phyloP scores from a whole-genome alignment of 1,284 basidiomycete species.

The Trametes polyzona region DNA sequence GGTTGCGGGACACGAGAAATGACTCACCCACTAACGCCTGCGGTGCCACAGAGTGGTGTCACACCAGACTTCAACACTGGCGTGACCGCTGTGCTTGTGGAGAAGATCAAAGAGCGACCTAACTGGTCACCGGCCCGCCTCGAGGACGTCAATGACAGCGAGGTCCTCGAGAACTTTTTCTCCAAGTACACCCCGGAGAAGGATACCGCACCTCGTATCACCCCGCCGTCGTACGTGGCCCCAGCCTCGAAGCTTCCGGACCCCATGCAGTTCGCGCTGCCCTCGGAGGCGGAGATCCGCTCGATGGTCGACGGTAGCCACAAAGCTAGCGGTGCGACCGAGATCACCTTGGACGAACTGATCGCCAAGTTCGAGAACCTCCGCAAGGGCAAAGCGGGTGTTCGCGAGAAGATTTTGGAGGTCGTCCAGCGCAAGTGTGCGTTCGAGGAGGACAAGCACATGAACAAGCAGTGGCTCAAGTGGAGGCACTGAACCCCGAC shows the following conservation, averaged over 20 bases:
- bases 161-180: constrained; percentile 67
- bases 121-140: constrained; percentile 69
- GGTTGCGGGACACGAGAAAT: no score
- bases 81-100: constrained; percentile 73
- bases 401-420: constrained; percentile 75
- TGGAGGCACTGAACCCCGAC: constrained; percentile 50
- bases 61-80: constrained; percentile 85
- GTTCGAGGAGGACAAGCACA: constrained; percentile 54
- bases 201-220: constrained; percentile 49
- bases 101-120: constrained; percentile 61
- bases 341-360: constrained; percentile 63
- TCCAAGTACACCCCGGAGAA: constrained; percentile 38
- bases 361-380: constrained; percentile 53
- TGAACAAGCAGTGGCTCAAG: constrained; percentile 58
- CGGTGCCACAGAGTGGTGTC: constrained; percentile 74
- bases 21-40: no score
- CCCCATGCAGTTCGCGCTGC: constrained; percentile 64
- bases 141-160: constrained; percentile 55
- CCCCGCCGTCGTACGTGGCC: constrained; percentile 44
- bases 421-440: constrained; percentile 67
- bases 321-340: constrained; percentile 57
- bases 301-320: constrained; percentile 63
- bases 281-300: constrained; percentile 69
- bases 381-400: constrained; percentile 66
- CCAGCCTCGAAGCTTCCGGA: constrained; percentile 35